These are phyloP conservation scores for Bipolaris victoriae DNA, from an alignment of 2,329 filamentous ascomycete species.

Conservation along the genomic window DNA sequence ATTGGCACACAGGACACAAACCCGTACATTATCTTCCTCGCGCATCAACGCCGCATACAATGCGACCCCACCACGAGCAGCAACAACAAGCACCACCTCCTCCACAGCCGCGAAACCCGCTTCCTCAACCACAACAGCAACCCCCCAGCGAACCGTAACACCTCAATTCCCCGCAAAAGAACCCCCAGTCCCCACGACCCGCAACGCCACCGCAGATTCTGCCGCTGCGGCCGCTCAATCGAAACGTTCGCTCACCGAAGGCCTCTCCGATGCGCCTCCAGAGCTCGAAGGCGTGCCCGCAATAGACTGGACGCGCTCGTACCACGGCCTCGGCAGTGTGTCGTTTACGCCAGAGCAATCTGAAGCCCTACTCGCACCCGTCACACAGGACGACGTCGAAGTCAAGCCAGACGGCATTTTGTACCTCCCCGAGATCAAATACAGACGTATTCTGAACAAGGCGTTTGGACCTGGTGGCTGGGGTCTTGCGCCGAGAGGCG, in stretches of 20 bases:
- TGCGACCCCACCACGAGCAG: conserved; percentile 28
- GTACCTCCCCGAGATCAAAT: conserved; percentile 98
- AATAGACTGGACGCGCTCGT: conserved; percentile 84
- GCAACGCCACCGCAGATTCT: conserved; percentile 36
- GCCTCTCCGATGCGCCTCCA: conserved; percentile 58
- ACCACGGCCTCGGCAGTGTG: conserved; percentile 74
- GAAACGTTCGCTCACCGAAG: conserved; percentile 55
- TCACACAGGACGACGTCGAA: conserved; percentile 80
- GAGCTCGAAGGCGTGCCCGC: conserved; percentile 58
- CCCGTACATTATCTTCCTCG: conserved; percentile 33
- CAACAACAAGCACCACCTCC: conserved; percentile 17
- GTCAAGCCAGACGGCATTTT: conserved; percentile 97
- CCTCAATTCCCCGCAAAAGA: conserved; percentile 40
- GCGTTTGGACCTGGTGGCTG: conserved; percentile 95
- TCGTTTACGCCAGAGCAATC: conserved; percentile 75
- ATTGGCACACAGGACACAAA: conserved; percentile 21
- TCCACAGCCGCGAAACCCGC: conserved; percentile 23
- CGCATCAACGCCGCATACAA: conserved; percentile 30
- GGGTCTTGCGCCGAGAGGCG: conserved; percentile 87
- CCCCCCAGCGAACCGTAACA: conserved; percentile 35
- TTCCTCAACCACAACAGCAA: conserved; percentile 14
- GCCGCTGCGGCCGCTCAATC: conserved; percentile 34
- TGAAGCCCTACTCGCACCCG: conserved; percentile 69
- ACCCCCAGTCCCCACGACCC: conserved; percentile 42
- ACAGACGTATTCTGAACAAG: conserved; percentile 84